Percentiles rank a stretch among this genome's conserved stretches.
These are phyloP conservation scores for Torulaspora microellipsoides DNA, from an alignment of 805 yeast genomes.

Conservation along the genomic window DNA sequence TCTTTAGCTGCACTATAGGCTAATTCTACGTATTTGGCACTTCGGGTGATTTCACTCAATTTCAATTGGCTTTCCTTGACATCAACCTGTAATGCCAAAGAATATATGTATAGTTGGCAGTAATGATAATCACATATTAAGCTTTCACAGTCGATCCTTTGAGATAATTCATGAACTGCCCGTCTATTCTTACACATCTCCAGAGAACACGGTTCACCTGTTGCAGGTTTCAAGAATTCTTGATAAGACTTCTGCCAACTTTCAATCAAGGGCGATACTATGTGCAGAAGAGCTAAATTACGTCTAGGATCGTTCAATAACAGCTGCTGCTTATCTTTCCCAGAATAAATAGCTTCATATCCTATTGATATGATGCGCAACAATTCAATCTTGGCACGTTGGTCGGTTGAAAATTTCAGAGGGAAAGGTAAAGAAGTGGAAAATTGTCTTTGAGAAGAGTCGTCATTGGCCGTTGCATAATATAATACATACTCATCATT, in stretches of 20 bases:
- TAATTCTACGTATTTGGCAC: conserved; percentile 71
- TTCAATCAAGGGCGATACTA: conserved; percentile 70
- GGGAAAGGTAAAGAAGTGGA: conserved; percentile 17
- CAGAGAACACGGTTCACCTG: conserved; percentile 31
- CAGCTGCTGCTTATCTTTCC: conserved; percentile 40
- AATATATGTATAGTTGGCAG: conserved; percentile 76
- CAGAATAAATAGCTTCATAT: conserved; percentile 76
- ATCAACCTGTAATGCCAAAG: conserved; percentile 64
- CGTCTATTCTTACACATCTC: conserved; percentile 28
- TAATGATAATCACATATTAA: conserved; percentile 79
- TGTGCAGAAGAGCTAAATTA: conserved; percentile 63
- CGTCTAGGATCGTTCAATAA: conserved; percentile 50
- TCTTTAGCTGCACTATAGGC: conserved; percentile 85
- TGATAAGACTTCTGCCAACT: conserved; percentile 70
- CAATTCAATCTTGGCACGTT: conserved; percentile 75
- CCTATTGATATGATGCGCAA: conserved; percentile 76
- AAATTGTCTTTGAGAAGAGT: conserved; percentile 4
- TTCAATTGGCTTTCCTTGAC: conserved; percentile 38
- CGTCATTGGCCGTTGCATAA: conserved; percentile 15
- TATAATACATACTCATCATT: conserved; percentile 33
- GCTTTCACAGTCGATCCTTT: conserved; percentile 57
- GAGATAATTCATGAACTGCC: conserved; percentile 32
- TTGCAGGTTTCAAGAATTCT: conserved; percentile 46
- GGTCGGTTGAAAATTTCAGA: conserved; percentile 56
- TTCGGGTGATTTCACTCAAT: conserved; percentile 63